Percentiles rank a stretch among this genome's conserved stretches.
phyloP scores from a whole-genome alignment of 371 early-diverging fungal genomes.

The Apophysomyces sp. region DNA sequence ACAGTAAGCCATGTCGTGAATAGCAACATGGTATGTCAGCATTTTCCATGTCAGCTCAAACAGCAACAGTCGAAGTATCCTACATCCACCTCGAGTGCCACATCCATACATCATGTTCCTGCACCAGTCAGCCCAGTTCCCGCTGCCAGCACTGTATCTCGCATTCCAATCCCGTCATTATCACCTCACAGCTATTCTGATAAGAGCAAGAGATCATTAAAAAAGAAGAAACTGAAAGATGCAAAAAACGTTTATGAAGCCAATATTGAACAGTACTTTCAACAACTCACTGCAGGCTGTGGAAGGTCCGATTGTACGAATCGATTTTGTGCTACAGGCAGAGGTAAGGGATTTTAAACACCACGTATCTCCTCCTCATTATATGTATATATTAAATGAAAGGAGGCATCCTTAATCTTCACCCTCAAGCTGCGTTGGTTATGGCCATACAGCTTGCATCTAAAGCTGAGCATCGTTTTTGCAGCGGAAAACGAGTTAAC shows the following conservation, averaged over 20 bases:
- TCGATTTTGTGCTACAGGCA: slow-evolving; percentile 43
- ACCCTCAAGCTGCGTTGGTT: slow-evolving; percentile 46
- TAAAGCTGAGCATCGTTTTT: slow-evolving; percentile 30
- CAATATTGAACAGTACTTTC: slow-evolving; percentile 34
- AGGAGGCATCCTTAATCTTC: slow-evolving; percentile 40
- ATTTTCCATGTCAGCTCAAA: slow-evolving; percentile 8
- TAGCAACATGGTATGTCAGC: slow-evolving; percentile 7
- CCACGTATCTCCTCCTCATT: not conserved
- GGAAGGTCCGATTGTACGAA: slow-evolving; percentile 34
- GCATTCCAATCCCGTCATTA: slow-evolving; percentile 1
- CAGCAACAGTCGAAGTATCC: not conserved
- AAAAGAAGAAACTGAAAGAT: slow-evolving; percentile 28
- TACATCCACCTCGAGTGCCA: not conserved
- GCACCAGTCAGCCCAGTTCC: not conserved
- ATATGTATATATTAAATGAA: not conserved
- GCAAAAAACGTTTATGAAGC: slow-evolving; percentile 39
- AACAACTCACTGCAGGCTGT: slow-evolving; percentile 45
- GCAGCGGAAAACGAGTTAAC: slow-evolving; percentile 4
- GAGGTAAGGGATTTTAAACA: slow-evolving; percentile 19
- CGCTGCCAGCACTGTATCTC: slow-evolving; percentile 4
- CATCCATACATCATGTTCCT: not conserved
- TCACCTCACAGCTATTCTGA: not conserved
- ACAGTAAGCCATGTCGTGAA: not conserved
- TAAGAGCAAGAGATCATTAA: slow-evolving; percentile 13
- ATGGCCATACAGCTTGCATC: slow-evolving; percentile 49